Base-by-base conservation (phyloP, 2,329 filamentous ascomycete species). In the Sporothrix curviconia region DNA sequence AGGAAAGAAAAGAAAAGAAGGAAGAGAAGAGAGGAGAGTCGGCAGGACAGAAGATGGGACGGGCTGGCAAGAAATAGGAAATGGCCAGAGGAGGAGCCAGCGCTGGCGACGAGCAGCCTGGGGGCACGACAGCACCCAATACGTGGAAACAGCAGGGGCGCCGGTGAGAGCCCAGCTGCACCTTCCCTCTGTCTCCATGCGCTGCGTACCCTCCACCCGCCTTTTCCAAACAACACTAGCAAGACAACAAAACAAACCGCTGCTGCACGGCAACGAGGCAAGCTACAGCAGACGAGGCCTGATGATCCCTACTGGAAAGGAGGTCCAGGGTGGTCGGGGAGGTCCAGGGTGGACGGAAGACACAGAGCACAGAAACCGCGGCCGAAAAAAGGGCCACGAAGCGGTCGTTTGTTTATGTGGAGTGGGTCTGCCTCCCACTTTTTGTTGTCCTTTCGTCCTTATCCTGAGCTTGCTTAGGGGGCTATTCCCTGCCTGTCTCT, bases 61-160 rank as follows among this genome's bases (percentile, higher is more conserved):
- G 44, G 59, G 54, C 57, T 40, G 51, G 34, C 37, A 60, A 58
- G 61, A 60, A 57, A 59, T 59, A 56, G 57, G 60, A 61, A 59
- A 56, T 34, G 22, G 28, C 32, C 40, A 54, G 40, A 30, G 22
- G 50, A 40, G 46, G 11, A 12, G 42, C 17, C 34, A 40, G 55
- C 36, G 40, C 28, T 24, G n/a, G 4, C 24, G 28, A 14, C 36
- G 24, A 19, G 28, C 28, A 11, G 28, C 28, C 28, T 32, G 28
- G 28, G 28, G 28, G 28, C 28, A n/a, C n/a, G n/a, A n/a, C n/a
- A n/a, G n/a, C n/a, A n/a, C n/a, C n/a, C n/a, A n/a, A n/a, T n/a
- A n/a, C n/a, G n/a, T n/a, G 32, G 15, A 25, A 19, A 37, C 24
- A 28, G 46, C 12, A 50, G 22, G 46, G n/a, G 24, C 22, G 42